Percentiles rank a stretch among this genome's conserved stretches.
Conservation (phyloP, 768 basidiomycete species). For the Podaxis mareebaensis region DNA sequence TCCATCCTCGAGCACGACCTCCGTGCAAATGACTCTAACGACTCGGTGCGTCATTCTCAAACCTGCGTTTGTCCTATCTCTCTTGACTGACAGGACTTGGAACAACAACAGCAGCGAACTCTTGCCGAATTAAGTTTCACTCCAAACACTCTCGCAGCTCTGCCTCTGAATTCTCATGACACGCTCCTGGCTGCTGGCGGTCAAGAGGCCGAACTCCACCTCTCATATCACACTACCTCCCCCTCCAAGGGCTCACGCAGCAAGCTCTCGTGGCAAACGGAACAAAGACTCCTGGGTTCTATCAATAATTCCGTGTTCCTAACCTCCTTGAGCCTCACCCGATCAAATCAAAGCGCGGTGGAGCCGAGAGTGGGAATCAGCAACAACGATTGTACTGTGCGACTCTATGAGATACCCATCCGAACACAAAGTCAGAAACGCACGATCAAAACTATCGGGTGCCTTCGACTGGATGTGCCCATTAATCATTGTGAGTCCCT, state of each 20-base stretch:
- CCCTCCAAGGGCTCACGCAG: slow-evolving; percentile 8
- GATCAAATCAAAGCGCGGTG: slow-evolving; percentile 12
- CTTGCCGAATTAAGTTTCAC: slow-evolving; percentile 50
- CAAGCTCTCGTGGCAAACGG: slow-evolving; percentile 20
- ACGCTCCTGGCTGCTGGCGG: slow-evolving; percentile 64
- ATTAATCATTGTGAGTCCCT: slow-evolving; percentile 18
- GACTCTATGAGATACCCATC: slow-evolving; percentile 21
- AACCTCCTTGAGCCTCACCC: slow-evolving; percentile 17
- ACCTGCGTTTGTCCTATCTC: slow-evolving; percentile 3
- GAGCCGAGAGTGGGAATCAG: slow-evolving; percentile 21
- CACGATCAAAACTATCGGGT: slow-evolving; percentile 14
- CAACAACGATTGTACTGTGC: slow-evolving; percentile 21
- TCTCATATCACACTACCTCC: slow-evolving; percentile 36
- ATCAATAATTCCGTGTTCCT: slow-evolving; percentile 26
- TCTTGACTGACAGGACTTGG: slow-evolving; percentile 15
- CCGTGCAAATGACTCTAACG: slow-evolving; percentile 29
- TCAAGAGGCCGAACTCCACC: slow-evolving; percentile 64
- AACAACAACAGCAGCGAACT: slow-evolving; percentile 31
- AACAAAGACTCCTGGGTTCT: slow-evolving; percentile 18
- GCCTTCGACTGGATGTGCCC: slow-evolving; percentile 18
- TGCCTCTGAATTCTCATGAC: slow-evolving; percentile 43
- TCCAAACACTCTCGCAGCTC: slow-evolving; percentile 57
- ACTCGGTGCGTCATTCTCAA: slow-evolving; percentile 39
- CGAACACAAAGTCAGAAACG: slow-evolving; percentile 15
- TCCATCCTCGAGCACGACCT: slow-evolving; percentile 66